These are phyloP conservation scores for Diaporthe ampelina DNA, from an alignment of 2,329 filamentous ascomycete genomes.

Conservation along the genomic window DNA sequence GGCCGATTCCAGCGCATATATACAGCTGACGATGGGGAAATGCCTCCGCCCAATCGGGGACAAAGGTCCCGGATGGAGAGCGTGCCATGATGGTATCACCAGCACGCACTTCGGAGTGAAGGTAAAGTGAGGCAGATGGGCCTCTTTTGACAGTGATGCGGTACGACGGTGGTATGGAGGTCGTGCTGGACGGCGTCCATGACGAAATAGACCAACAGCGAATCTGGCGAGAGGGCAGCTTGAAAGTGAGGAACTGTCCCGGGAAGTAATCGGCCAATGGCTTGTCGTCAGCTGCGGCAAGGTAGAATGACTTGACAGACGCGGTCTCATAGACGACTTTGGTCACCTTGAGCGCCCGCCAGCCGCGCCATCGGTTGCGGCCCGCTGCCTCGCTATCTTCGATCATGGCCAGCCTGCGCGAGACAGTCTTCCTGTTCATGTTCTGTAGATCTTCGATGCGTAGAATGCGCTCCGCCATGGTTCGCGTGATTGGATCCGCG, in stretches of 20 bases:
- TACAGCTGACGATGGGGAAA: not conserved
- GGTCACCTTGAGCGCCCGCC: not conserved
- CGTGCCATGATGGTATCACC: not conserved
- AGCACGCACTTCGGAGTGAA: not conserved
- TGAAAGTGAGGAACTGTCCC: not conserved
- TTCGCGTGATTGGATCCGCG: not conserved
- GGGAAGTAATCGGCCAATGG: not conserved
- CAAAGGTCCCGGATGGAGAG: not conserved
- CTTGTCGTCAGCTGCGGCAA: not conserved
- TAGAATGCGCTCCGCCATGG: not conserved
- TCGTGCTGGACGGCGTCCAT: not conserved
- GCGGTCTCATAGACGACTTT: not conserved
- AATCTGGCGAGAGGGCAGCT: not conserved
- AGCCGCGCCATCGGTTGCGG: not conserved
- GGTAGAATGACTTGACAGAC: not conserved
- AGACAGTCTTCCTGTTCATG: not conserved
- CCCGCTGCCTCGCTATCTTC: not conserved
- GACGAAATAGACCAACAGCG: slow-evolving; percentile 6
- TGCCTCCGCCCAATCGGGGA: not conserved
- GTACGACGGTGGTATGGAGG: not conserved
- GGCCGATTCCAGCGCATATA: not conserved
- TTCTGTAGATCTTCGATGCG: not conserved
- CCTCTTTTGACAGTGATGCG: not conserved
- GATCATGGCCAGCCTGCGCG: slow-evolving; percentile 1
- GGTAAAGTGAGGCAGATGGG: not conserved